Evolutionary conservation across 2,329 filamentous ascomycete species (phyloP), one percentile per base, ranked within the genome.

Genomic region (Colletotrichum sp.): DNA sequence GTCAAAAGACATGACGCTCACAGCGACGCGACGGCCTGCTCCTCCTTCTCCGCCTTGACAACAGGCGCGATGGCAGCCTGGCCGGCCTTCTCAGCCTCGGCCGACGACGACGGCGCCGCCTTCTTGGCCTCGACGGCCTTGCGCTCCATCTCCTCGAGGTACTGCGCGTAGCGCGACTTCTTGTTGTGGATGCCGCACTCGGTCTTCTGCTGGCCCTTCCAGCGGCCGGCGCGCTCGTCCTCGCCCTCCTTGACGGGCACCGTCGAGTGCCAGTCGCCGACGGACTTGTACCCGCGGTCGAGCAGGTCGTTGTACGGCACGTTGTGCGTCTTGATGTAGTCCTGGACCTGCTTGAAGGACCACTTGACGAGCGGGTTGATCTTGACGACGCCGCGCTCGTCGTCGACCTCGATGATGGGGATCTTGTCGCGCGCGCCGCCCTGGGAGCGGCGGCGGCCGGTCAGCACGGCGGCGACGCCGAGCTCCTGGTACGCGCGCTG

Each of bases 111-210:
- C 8, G 83, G 80, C 65, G 80, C 79, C n/a, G 81, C 77, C 30
- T 81, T 78, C 70, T 83, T 80, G 69, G 83, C 80, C 78, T 92
- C 90, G 79, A 93, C 89, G 78, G 89, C 88, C 88, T 95, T 93
- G 82, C 90, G 87, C 83, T 95, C 93, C 85, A 94, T 91, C 77
- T 95, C 92, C 81, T 90, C 89, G 72, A 98, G 87, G 86, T 94
- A 98, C 86, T 96, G 93, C 13, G 96, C 95, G 82, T 99, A 99
- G 80, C 96, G 93, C 75, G 95, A 98, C 85, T 96, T 94, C 87
- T 97, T 98, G 90, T 99, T 99, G 92, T 99, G 97, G 83, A 99
- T 99, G 64, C 97, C 97, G 85, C 97, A 99, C 89, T 99, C 97
- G 19, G 96, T 98, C 93, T 99, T 99, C 82, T 90, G 88, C 85